A percentile compares a stretch with the other conserved stretches of the same genome.
phyloP scores from a whole-genome alignment of 305 asterid species.

The Fraxinus floribunda region DNA sequence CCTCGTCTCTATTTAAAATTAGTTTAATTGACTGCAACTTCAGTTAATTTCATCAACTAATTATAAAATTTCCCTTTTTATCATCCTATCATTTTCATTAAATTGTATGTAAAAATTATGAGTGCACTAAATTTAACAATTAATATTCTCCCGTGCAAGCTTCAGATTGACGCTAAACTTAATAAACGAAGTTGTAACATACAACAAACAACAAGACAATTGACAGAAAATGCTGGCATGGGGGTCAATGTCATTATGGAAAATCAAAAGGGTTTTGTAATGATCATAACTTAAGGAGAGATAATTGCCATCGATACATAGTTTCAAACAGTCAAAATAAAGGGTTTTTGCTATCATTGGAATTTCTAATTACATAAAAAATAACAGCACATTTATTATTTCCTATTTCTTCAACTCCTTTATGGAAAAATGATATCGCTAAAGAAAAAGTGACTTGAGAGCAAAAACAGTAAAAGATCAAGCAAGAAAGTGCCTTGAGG shows the following conservation, averaged over 20 bases:
- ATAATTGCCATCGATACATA: not conserved
- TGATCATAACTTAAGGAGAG: not conserved
- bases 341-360: not conserved
- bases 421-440: conserved; percentile 3
- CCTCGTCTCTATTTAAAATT: not conserved
- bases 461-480: not conserved
- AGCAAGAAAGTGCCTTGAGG: not conserved
- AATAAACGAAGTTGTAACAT: not conserved
- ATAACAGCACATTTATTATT: not conserved
- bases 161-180: not conserved
- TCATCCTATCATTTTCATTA: not conserved
- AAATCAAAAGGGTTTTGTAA: not conserved
- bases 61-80: not conserved
- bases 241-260: not conserved
- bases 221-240: not conserved
- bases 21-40: conserved; percentile 11
- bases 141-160: not conserved
- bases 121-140: not conserved
- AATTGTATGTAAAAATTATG: not conserved
- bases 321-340: not conserved
- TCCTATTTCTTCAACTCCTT: not conserved
- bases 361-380: not conserved
- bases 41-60: not conserved
- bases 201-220: conserved; percentile 10
- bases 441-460: not conserved